Conservation (phyloP, 768 basidiomycete species). For the Fibroporia radiculosa region DNA sequence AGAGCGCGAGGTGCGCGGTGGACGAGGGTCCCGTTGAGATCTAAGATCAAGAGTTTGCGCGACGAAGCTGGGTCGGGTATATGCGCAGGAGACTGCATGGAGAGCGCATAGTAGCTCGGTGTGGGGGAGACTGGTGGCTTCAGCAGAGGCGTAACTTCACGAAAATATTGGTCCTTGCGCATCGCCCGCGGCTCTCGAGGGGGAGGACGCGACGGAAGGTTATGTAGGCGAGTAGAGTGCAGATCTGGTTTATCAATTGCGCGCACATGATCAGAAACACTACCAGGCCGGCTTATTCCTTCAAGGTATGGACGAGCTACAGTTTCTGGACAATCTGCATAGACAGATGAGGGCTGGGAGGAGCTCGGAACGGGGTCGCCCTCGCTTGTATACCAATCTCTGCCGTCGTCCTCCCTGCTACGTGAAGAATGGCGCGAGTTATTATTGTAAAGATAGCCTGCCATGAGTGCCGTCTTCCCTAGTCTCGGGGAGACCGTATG, state of each 20-base stretch:
- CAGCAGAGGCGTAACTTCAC: constrained; percentile 14
- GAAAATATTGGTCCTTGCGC: not conserved
- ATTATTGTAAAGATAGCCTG: no score
- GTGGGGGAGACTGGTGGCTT: constrained; percentile 22
- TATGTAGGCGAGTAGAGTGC: not conserved
- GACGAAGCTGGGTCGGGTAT: constrained; percentile 20
- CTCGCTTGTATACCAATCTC: not conserved
- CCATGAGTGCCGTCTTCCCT: no score
- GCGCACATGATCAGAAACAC: no score
- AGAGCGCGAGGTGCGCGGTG: constrained; percentile 39
- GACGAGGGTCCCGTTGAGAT: constrained; percentile 71
- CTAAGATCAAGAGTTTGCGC: constrained; percentile 66
- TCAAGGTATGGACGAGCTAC: not conserved
- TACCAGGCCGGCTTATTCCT: no score
- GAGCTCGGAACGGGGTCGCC: not conserved
- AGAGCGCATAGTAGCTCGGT: constrained; percentile 27
- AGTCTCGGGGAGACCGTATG: no score
- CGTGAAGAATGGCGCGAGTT: no score
- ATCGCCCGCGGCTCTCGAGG: not conserved
- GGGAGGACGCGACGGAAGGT: not conserved
- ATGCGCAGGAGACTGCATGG: constrained; percentile 21
- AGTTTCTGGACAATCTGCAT: not conserved
- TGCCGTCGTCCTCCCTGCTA: not conserved
- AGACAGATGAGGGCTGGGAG: not conserved
- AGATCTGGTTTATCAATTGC: not conserved